Base-by-base conservation (phyloP, 352 stramenopile species). In the Elongisporangium undulatum region DNA sequence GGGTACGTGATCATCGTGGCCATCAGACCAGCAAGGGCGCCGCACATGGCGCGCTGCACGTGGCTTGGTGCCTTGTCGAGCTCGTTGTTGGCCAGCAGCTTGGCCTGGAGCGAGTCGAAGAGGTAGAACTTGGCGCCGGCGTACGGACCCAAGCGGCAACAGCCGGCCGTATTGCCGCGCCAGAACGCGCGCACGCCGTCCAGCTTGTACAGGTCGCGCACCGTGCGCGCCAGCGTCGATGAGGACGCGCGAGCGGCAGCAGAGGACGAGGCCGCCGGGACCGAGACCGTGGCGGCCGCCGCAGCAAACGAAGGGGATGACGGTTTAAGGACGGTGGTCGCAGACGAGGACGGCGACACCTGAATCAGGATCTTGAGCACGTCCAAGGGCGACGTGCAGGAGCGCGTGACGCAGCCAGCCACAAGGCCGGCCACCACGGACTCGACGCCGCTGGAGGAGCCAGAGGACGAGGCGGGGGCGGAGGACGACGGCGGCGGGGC, bases 341-440 rank as follows among this genome's bases (percentile, higher is more conserved):
- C 16, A 0, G 65, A 49, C 17, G 63, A 15, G 38, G 68, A 60
- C 13, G 63, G 51, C 13, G 77, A 67, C 12, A 93, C 82, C 64
- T 94, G 84, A 52, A 94, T 88, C 19, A 92, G 66, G 67, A 94
- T 92, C 73, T 92, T 92, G 58, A 94, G 76, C 71, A 92, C 82
- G 56, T 94, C 84, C 19, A 94, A 64, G 7, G 84, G 84, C 21
- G 84, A 92, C 55, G 84, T 94, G 73, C 75, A 89, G 4, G 84
- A 90, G 63, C 84, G 82, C 49, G 84, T 92, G 58, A 94, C 80
- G 66, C 82, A 92, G 51, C 84, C 84, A 16, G 84, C 82, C 64
- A 94, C 77, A 51, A 89, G 77, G 22, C 84, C 84, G 3, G 84
- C 84, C 20, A 90, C 68, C 54, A 94, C 66, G 1, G 80, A 91